Percentiles rank a stretch among this genome's conserved stretches.
phyloP scores from a whole-genome alignment of 2,329 filamentous ascomycete species.

The Monilinia polystroma region DNA sequence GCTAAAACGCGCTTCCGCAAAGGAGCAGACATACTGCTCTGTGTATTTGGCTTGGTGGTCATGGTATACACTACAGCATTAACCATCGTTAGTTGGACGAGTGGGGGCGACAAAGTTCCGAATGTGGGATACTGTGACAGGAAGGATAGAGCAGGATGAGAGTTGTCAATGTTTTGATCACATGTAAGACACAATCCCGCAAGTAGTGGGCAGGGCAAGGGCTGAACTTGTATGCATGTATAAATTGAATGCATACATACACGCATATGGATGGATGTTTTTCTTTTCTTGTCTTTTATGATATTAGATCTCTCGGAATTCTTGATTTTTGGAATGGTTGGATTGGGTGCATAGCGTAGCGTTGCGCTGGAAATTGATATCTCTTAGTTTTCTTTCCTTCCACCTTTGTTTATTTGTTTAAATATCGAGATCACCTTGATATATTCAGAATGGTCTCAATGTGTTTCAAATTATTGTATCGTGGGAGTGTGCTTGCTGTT shows the following conservation, averaged over 20 bases:
- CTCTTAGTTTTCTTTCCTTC: constrained; percentile 1
- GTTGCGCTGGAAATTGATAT: constrained; percentile 14
- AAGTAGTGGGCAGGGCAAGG: constrained; percentile 3
- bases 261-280: constrained; percentile 1
- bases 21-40: constrained; percentile 70
- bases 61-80: constrained; percentile 91
- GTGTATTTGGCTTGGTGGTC: constrained; percentile 77
- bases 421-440: neutral
- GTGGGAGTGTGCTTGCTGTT: neutral
- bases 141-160: constrained; percentile 25
- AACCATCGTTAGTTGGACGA: constrained; percentile 84
- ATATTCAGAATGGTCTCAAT: neutral
- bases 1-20: constrained; percentile 68
- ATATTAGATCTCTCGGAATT: constrained; percentile 13
- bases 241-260: constrained; percentile 7
- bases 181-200: neutral
- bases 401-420: neutral
- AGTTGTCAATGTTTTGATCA: constrained; percentile 10
- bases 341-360: constrained; percentile 18
- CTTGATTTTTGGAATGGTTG: neutral
- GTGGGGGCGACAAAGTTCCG: constrained; percentile 49
- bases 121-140: constrained; percentile 64
- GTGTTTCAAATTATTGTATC: neutral
- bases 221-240: constrained; percentile 14
- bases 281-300: constrained; percentile 1